phyloP scores from a whole-genome alignment of 2,329 filamentous ascomycete species.

The Aulographum hederae region DNA sequence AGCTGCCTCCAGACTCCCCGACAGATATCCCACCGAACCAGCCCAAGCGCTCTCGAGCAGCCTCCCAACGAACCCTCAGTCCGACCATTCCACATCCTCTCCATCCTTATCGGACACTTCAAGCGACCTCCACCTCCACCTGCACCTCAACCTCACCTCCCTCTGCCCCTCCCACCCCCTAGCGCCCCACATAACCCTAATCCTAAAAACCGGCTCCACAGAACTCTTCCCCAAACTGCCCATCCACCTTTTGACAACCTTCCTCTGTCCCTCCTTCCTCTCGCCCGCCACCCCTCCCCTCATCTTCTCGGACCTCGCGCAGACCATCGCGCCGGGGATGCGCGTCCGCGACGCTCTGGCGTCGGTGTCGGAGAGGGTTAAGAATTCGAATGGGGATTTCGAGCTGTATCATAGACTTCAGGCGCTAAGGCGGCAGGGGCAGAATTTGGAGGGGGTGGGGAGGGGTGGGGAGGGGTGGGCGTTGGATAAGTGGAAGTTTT shows the following conservation, averaged over 20 bases:
- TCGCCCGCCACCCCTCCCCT: constrained; percentile 2
- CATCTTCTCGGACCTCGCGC: constrained; percentile 5
- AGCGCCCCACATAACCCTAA: constrained; percentile 5
- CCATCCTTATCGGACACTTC: too few relatives aligned
- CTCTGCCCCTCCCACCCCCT: constrained; percentile 1
- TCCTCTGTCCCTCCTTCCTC: too few relatives aligned
- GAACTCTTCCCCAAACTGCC: constrained; percentile 5
- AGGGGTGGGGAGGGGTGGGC: constrained; percentile 8
- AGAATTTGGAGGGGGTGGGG: not conserved
- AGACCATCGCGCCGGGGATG: constrained; percentile 5
- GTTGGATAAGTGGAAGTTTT: constrained; percentile 40
- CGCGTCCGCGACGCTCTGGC: constrained; percentile 6
- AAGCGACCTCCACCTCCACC: too few relatives aligned
- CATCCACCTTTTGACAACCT: constrained; percentile 4
- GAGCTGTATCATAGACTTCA: constrained; percentile 3
- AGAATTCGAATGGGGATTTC: not conserved
- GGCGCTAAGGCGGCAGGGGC: not conserved
- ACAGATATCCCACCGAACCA: too few relatives aligned
- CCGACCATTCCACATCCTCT: too few relatives aligned
- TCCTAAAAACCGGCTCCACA: constrained; percentile 5
- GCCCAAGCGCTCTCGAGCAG: too few relatives aligned
- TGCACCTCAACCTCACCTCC: too few relatives aligned
- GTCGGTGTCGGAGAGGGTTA: not conserved
- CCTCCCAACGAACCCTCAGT: too few relatives aligned
- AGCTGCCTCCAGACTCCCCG: too few relatives aligned